These are phyloP conservation scores for Xylaria sp. DNA, from an alignment of 2,329 filamentous ascomycete genomes.

Conservation along the genomic window DNA sequence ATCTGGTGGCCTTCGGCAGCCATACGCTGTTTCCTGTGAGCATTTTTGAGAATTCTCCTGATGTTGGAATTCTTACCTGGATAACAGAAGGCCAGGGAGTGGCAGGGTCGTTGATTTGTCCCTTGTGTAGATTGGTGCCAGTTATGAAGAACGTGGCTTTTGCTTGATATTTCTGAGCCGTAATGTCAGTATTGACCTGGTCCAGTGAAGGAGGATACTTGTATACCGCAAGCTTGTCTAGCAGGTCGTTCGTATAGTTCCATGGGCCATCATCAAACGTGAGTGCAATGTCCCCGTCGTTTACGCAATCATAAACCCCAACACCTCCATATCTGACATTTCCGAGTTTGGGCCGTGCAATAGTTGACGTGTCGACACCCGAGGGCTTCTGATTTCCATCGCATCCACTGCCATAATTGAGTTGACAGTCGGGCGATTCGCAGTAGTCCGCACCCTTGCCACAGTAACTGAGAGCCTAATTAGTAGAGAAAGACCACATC, in stretches of 20 bases:
- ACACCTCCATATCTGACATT: conserved; percentile 58
- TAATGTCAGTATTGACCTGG: conserved; percentile 33
- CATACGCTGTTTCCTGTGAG: conserved; percentile 47
- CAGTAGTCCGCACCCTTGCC: conserved; percentile 46
- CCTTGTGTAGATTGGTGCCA: conserved; percentile 63
- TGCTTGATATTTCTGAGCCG: conserved; percentile 61
- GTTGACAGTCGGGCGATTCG: conserved; percentile 48
- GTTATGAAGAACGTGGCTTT: conserved; percentile 73
- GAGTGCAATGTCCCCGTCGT: conserved; percentile 66
- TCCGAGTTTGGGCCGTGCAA: conserved; percentile 59
- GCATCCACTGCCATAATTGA: conserved; percentile 58
- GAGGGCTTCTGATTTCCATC: conserved; percentile 58
- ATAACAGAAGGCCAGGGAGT: conserved; percentile 47
- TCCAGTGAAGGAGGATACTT: not conserved
- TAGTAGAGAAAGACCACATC: conserved; percentile 25
- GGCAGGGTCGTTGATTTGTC: conserved; percentile 59
- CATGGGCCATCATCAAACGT: conserved; percentile 73
- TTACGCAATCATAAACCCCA: conserved; percentile 60
- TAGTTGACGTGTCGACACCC: conserved; percentile 57
- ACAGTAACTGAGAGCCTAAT: conserved; percentile 44
- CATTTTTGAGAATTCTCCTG: not conserved
- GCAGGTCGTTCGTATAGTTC: conserved; percentile 66
- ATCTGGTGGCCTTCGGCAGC: conserved; percentile 51
- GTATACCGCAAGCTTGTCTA: conserved; percentile 58
- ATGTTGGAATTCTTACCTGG: conserved; percentile 40